Base-by-base conservation (phyloP, 192 early-diverging fungal species). In the Backusella circina region DNA sequence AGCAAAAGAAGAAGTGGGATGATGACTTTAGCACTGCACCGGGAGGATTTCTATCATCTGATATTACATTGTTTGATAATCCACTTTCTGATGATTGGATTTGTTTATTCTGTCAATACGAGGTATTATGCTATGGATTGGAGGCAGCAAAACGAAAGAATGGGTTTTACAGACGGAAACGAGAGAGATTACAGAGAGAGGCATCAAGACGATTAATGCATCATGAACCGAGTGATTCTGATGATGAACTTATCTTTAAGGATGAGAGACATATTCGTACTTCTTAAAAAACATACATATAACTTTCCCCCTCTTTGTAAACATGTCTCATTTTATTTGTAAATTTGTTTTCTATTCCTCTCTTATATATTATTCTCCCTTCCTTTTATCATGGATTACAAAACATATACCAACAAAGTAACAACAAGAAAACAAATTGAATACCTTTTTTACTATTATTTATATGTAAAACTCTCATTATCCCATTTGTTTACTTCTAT, bases 21-120 rank as follows among this genome's bases (percentile, higher is more conserved):
- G 51, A 36, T 21, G 7, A 23, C 4, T 61, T 61, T 28, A 61
- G 21, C 10, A 28, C 2, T 28, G 39, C 68, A 26, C 38, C 67
- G 28, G 51, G 47, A 18, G 66, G 67, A 28, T 47, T 66, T 69
- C 30, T 69, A 36, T 69, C 66, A 51, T 75, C 74, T 36, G 74
- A 75, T 3, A 33, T 75, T 3, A 50, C 66, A 21, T 30, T 75
- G 4, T 37, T 75, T 36, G 26, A 68, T 10, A 75, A 69, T 38
- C 33, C 44, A n/a, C 51, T 66, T 30, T 38, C 75, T 5, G 51
- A 76, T 65, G 75, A 76, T 64, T 76, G 75, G 75, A 76, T 68
- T 13, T 76, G 75, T 64, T 54, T 76, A 36, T 76, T 76, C 47
- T 76, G 75, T 28, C 75, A 76, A 32, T 76, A 69, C 32, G 75